Evolutionary conservation across 768 basidiomycete species (phyloP).

Genomic region (Pseudohyphozyma bogoriensis): DNA sequence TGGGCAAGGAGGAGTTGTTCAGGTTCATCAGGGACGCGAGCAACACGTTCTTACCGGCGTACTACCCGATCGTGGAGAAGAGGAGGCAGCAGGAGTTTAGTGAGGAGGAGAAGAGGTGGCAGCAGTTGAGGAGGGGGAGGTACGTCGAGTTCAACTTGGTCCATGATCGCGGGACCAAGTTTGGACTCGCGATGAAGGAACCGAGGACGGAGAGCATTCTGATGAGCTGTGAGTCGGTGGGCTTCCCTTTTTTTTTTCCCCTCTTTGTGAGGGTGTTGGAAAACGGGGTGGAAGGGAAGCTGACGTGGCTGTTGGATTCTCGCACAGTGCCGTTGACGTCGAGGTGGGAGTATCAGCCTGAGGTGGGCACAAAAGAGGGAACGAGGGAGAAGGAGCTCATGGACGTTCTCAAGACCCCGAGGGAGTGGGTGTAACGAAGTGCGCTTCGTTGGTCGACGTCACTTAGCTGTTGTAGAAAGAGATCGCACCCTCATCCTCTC

Average conservation of each 20-base stretch:
- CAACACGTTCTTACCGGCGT: constrained; percentile 76
- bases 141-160: constrained; percentile 94
- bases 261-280: no score
- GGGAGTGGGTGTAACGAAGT: constrained; percentile 55
- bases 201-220: constrained; percentile 77
- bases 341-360: constrained; percentile 80
- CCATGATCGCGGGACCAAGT: constrained; percentile 77
- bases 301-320: background rate
- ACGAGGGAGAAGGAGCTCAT: constrained; percentile 60
- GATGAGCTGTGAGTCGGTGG: constrained; percentile 49
- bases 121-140: constrained; percentile 75
- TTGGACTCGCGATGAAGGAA: constrained; percentile 57
- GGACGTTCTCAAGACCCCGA: constrained; percentile 52
- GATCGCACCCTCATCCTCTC: no score
- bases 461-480: no score
- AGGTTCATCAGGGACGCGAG: constrained; percentile 60
- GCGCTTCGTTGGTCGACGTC: background rate
- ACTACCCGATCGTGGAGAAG: constrained; percentile 68
- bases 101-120: constrained; percentile 69
- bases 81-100: constrained; percentile 43
- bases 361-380: constrained; percentile 53
- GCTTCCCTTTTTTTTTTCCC: background rate
- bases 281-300: background rate
- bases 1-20: constrained; percentile 73
- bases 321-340: constrained; percentile 60